Evolutionary conservation across 1,139 yeast genomes (phyloP), one percentile per base, ranked within the genome.

Genomic region (Kluyveromyces sp.): DNA sequence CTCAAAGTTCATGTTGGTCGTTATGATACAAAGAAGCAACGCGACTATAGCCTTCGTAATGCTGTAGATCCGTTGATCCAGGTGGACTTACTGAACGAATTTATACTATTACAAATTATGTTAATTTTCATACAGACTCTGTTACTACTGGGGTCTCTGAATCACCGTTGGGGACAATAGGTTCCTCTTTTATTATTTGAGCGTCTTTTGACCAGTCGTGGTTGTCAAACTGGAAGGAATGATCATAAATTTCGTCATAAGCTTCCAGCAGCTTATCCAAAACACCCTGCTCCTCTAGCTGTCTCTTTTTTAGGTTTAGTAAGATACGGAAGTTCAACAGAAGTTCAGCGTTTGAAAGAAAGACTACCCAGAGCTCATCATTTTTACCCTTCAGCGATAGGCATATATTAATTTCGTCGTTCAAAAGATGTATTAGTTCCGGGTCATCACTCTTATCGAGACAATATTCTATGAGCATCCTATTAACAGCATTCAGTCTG

Each of bases 381-480:
- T 49, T 51, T 2, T 55, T 38, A 3, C 59, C 60, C 30, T 53
- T 58, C 35, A 51, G 42, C 12, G 48, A 43, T 9, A 59, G 41
- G 1, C 59, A 58, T 19, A 50, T 46, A 15, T 53, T 56, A 18
- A 60, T 42, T 47, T 61, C 64, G 44, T 59, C 63, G 6, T 55
- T n/a, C 3, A 60, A 39, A 6, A 55, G 36, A 41, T 60, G 61
- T 32, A 49, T 50, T 22, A 54, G 57, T 22, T 51, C 54, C 3
- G 44, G 26, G n/a, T 39, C 32, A 9, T 46, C 41, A 11, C 45
- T 33, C n/a, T 36, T 16, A 20, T 32, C 39, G n/a, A 53, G 41
- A 12, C 54, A 31, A 16, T 47, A 7, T 12, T 50, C 54, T 4
- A 47, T 33, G 15, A 61, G 20, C 20, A 56, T 38, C 33, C 46